Base-by-base conservation (phyloP, 352 stramenopile species). In the Phytopythium oedochilum region DNA sequence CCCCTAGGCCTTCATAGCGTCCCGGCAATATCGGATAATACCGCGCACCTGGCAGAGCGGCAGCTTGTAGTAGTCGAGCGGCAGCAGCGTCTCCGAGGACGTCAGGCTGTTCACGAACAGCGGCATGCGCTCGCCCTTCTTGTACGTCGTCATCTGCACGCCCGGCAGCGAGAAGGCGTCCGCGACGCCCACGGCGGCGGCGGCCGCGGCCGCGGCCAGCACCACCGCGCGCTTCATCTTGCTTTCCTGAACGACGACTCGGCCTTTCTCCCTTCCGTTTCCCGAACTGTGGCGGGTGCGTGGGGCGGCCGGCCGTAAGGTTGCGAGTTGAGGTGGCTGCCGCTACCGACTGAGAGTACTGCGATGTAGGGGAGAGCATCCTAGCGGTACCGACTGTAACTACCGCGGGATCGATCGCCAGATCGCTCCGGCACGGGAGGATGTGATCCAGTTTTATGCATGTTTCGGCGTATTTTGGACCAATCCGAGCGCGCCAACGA, bases 21-120 rank as follows among this genome's bases (percentile, higher is more conserved):
- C n/a, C n/a, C n/a, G n/a, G n/a, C n/a, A n/a, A n/a, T n/a, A n/a
- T n/a, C n/a, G n/a, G n/a, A n/a, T n/a, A n/a, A n/a, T n/a, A n/a
- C n/a, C n/a, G n/a, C 32, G 11, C 3, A 90, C 79, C 74, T 91
- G 82, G 64, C 96, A 99, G 68, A 99, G 98, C 31, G 95, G 94
- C 38, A 99, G 75, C 60, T 93, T 96, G 83, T 99, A 99, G 78
- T 99, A 99, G 55, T 99, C 96, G 42, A 98, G 80, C 26, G 96
- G 96, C 59, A 99, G 78, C 59, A 98, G 80, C 43, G 96, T 99
- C 68, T 99, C 96, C 29, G 79, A 75, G 25, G 92, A 98, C 68
- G 86, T 98, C 17, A 98, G 70, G 64, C 91, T 97, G 77, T 98
- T 98, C 47, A 98, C 96, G 46, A 96, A 96, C 45, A 98, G 61